Conservation (phyloP, 2,329 filamentous ascomycete species). For the Phialemoniopsis sp. region DNA sequence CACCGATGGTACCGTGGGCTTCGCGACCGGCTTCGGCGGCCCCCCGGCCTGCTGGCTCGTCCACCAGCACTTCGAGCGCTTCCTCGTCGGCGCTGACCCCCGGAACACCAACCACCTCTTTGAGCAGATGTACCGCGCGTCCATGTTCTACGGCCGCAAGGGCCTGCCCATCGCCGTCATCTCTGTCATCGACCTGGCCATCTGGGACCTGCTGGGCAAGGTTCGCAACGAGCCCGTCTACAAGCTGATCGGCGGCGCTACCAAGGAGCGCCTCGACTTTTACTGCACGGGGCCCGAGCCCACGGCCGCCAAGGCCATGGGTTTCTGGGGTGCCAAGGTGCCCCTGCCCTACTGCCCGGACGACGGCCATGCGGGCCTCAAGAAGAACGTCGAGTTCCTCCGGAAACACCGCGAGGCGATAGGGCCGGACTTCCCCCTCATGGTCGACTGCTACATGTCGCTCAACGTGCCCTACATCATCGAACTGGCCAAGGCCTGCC, state of each 20-base stretch:
- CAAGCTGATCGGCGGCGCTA: slow-evolving; percentile 89
- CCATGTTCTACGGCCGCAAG: slow-evolving; percentile 96
- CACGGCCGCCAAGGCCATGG: slow-evolving; percentile 73
- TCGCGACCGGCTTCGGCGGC: slow-evolving; percentile 90
- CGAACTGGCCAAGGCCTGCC: slow-evolving; percentile 78
- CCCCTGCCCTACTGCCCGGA: slow-evolving; percentile 86
- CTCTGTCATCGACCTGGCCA: slow-evolving; percentile 86
- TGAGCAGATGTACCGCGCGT: slow-evolving; percentile 93
- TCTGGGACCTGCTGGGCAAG: slow-evolving; percentile 92
- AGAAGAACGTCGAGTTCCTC: slow-evolving; percentile 88
- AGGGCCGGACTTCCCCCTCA: slow-evolving; percentile 85
- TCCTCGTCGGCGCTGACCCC: slow-evolving; percentile 83
- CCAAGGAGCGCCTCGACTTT: slow-evolving; percentile 77
- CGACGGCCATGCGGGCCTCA: slow-evolving; percentile 75
- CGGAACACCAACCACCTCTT: slow-evolving; percentile 89
- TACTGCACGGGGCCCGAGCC: slow-evolving; percentile 94
- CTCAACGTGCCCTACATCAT: slow-evolving; percentile 91
- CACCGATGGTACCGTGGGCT: slow-evolving; percentile 85
- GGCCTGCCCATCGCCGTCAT: slow-evolving; percentile 87
- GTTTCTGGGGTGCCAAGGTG: slow-evolving; percentile 88
- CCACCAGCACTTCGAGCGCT: slow-evolving; percentile 88
- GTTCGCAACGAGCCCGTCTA: slow-evolving; percentile 90
- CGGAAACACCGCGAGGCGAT: slow-evolving; percentile 79
- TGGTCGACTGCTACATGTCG: slow-evolving; percentile 98
- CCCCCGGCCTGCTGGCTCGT: slow-evolving; percentile 93